Base-by-base conservation (phyloP, 164 flowering plant genomes). In the Cinnamomum chago region DNA sequence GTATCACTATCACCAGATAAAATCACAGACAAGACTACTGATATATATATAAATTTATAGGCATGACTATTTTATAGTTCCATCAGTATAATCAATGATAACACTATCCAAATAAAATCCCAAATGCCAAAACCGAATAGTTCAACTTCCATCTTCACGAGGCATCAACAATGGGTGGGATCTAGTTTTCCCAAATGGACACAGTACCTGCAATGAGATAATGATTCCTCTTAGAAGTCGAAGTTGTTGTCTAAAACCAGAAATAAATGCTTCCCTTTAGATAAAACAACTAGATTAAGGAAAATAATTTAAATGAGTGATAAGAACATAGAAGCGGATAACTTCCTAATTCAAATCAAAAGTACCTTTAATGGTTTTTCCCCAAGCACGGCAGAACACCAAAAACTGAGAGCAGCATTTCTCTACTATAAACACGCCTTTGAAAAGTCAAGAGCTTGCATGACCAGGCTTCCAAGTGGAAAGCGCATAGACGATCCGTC, bases 401-500 rank as follows among this genome's bases (percentile, higher is more conserved):
- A 25, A 64, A 64, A 24, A 27, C 22, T 17, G 18, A 33, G 50
- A 30, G 47, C 28, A 67, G 2, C 69, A 15, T 30, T 30, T 15
- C 25, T 12, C 12, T 27, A 30, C 69, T 52, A 70, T 51, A 51
- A 70, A 70, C n/a, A 70, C 4, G 30, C 40, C 51, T 67, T 55
- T 20, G 28, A 35, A 67, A 52, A 58, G 20, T 52, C 12, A 58
- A 55, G 3, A 11, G n/a, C 71, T 67, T 58, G 28, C 2, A 11
- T 50, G 18, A 14, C 67, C 22, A 18, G 76, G 76, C 20, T 24
- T 55, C 97, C 97, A 92, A 77, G 77, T 74, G 50, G 93, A 86
- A 33, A 90, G 76, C 24, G 95, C 93, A 70, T 79, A 83, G 7
- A 83, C 75, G 15, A 85, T 87, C 74, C 95, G 80, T 7, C 95